A percentile compares a stretch with the other conserved stretches of the same genome.
phyloP scores from a whole-genome alignment of 2,329 filamentous ascomycete species.

The Leptographium radiaticola region DNA sequence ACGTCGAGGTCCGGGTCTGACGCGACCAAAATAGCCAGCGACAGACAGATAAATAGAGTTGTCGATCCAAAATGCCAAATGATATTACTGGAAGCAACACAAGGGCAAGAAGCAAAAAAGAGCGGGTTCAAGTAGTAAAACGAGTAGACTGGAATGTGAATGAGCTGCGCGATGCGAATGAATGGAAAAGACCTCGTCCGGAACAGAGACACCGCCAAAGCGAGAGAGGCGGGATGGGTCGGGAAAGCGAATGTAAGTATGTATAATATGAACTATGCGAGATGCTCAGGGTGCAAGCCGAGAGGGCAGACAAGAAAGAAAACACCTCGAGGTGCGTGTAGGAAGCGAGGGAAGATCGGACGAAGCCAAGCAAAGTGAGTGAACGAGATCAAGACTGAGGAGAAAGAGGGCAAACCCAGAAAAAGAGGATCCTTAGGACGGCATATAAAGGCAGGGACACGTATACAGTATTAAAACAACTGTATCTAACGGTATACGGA shows the following conservation, averaged over 20 bases:
- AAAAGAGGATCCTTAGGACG: neutral
- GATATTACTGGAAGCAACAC: neutral
- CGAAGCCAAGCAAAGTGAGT: neutral
- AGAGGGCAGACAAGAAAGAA: neutral
- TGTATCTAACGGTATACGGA: neutral
- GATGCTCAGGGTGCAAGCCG: neutral
- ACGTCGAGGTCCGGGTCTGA: neutral
- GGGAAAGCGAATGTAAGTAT: neutral
- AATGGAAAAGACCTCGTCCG: neutral
- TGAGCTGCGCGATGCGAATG: neutral
- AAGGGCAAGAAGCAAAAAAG: neutral
- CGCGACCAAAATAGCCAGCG: slow-evolving; percentile 1
- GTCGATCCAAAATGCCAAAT: slow-evolving; percentile 6
- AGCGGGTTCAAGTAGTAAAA: neutral
- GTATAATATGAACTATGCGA: neutral
- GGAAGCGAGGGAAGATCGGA: neutral
- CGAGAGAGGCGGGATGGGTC: neutral
- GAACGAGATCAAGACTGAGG: neutral
- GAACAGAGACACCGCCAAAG: neutral
- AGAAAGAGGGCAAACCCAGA: neutral
- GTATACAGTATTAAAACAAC: neutral
- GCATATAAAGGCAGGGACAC: neutral
- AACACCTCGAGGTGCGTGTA: neutral
- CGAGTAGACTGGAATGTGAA: neutral
- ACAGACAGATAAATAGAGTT: slow-evolving; percentile 4